Evolutionary conservation across 73 alveolate genomes (phyloP), one percentile per base, ranked within the genome.

Genomic region (Tetrahymena thermophila): DNA sequence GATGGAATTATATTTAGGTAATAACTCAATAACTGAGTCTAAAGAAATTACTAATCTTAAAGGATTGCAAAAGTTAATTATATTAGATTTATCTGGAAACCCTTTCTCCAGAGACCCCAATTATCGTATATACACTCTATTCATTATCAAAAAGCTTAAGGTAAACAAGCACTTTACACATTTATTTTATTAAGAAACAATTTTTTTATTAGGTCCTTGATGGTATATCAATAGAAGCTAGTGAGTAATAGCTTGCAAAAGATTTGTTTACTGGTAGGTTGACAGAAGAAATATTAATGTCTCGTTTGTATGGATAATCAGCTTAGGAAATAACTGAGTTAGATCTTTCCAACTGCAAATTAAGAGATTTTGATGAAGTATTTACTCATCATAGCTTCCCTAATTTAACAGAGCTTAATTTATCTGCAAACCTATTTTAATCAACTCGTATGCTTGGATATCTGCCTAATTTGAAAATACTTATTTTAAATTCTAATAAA

Each of bases 1-100:
- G 56, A 98, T 98, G 99, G 99, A 98, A 95, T 97, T 99, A 43
- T 99, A 98, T 96, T 97, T 99, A 35, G 99, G 99, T 17, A 99
- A 99, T 96, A 99, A 99, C 95, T 97, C 96, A 43, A 98, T 99
- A 1, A 85, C 85, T 6, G 97, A 97, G 58, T 35, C 96, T 23
- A 98, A 98, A 94, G 98, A 98, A 95, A 93, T 98, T 19, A 50
- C 57, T 19, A 83, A 94, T 56, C 95, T 98, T 34, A 98, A 97
- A 96, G 85, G 93, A n/a, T 95, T 98, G 11, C 95, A 97, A 25
- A 95, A 97, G 85, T 94, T 98, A 35, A 98, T 98, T 28, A 98
- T 98, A 19, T 97, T 98, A 23, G 99, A 98, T 96, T 44, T 97
- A 56, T 97, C 98, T 37, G 99, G 99, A n/a, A 98, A 98, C 85